These are phyloP conservation scores for Xylariomycetidae sp. DNA, from an alignment of 2,329 filamentous ascomycete genomes.

Conservation along the genomic window DNA sequence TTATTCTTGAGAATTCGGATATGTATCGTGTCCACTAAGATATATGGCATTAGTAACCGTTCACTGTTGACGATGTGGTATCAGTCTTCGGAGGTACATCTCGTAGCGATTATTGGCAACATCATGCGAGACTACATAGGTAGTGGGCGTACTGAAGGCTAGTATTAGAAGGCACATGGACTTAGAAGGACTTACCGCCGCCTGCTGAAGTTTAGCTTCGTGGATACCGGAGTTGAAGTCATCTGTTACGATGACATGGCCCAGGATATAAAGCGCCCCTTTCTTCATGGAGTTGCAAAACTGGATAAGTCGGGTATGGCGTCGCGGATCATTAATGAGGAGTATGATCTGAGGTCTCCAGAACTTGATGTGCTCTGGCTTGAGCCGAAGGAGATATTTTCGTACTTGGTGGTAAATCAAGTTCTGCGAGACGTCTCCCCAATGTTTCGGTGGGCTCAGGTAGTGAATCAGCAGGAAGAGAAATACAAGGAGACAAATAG, in stretches of 20 bases:
- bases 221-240: conserved; percentile 76
- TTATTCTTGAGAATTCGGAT: conserved; percentile 74
- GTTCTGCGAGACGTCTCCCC: conserved; percentile 87
- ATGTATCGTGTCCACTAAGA: conserved; percentile 87
- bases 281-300: conserved; percentile 93
- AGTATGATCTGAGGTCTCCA: conserved; percentile 87
- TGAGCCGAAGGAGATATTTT: conserved; percentile 79
- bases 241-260: conserved; percentile 81
- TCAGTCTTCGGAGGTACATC: too few species aligned
- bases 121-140: too few species aligned
- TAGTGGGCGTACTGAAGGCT: too few species aligned
- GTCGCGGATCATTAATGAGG: conserved; percentile 76
- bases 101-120: too few species aligned
- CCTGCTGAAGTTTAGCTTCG: conserved; percentile 76
- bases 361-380: conserved; percentile 87
- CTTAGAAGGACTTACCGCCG: too few species aligned
- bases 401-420: conserved; percentile 82
- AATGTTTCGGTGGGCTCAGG: conserved; percentile 76
- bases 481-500: conserved; percentile 68
- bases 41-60: too few species aligned
- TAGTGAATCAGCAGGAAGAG: conserved; percentile 85
- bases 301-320: conserved; percentile 77
- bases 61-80: too few species aligned
- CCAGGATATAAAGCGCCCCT: conserved; percentile 76
- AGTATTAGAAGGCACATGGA: too few species aligned